Percentiles rank a stretch among this genome's conserved stretches.
Evolutionary conservation across 495 filamentous ascomycete species (phyloP).

Genomic region (Talaromyces proteolyticus): DNA sequence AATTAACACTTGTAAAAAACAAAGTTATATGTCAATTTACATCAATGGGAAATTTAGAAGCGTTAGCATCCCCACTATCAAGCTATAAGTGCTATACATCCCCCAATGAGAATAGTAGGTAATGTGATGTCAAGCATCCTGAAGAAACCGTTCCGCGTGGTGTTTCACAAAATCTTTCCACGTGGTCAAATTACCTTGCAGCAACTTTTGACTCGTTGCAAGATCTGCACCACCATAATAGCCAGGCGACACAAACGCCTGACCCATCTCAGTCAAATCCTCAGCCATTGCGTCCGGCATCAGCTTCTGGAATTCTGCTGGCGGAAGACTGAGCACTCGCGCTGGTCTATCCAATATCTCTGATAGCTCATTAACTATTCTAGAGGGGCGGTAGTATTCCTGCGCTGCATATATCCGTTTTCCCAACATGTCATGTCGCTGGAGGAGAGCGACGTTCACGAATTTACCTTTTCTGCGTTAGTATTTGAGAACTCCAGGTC

Average conservation of each 20-base stretch:
- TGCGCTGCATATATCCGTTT: conserved; percentile 32
- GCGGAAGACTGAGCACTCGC: conserved; percentile 30
- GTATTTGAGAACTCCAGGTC: too few relatives aligned
- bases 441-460: conserved; percentile 39
- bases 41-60: too few relatives aligned
- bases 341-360: conserved; percentile 42
- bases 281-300: conserved; percentile 33
- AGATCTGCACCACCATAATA: conserved; percentile 39
- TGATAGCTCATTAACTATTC: conserved; percentile 44
- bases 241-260: conserved; percentile 40
- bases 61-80: too few relatives aligned
- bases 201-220: not conserved
- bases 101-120: too few relatives aligned
- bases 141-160: too few relatives aligned
- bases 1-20: too few relatives aligned
- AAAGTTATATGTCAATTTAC: too few relatives aligned
- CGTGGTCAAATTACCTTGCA: conserved; percentile 1
- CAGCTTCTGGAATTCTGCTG: conserved; percentile 39
- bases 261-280: conserved; percentile 51
- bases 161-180: too few relatives aligned
- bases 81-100: too few relatives aligned
- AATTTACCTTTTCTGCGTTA: too few relatives aligned
- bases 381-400: conserved; percentile 40
- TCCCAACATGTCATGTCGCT: conserved; percentile 12
- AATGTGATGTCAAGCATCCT: too few relatives aligned